These are phyloP conservation scores for Bisporella sp. DNA, from an alignment of 2,329 filamentous ascomycete species.

Conservation along the genomic window DNA sequence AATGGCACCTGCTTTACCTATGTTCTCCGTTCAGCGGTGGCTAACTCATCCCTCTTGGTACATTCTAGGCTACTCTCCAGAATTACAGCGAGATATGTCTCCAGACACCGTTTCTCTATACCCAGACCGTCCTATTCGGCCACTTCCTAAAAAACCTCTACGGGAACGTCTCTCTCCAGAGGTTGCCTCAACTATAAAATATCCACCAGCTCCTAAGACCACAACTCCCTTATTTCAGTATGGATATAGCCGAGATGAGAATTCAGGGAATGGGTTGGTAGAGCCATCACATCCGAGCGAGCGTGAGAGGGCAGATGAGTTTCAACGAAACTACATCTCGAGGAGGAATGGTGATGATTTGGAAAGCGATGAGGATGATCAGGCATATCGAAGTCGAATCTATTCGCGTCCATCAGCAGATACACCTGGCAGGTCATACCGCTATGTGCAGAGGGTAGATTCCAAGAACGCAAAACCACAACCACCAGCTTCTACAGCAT, in stretches of 20 bases:
- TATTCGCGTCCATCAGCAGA: conserved; percentile 42
- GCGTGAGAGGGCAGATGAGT: conserved; percentile 23
- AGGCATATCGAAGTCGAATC: conserved; percentile 27
- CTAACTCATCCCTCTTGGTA: conserved; percentile 1
- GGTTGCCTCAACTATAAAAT: conserved; percentile 73
- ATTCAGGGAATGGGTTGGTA: conserved; percentile 16
- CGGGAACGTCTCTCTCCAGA: conserved; percentile 83
- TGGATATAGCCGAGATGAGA: conserved; percentile 36
- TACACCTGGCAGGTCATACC: conserved; percentile 35
- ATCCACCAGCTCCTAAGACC: conserved; percentile 67
- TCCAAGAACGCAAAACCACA: conserved; percentile 41
- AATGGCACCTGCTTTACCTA: not conserved
- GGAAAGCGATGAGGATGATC: conserved; percentile 54
- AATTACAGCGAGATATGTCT: conserved; percentile 44
- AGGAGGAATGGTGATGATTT: conserved; percentile 48
- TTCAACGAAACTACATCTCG: conserved; percentile 28
- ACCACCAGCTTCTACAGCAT: conserved; percentile 60
- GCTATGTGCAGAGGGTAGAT: conserved; percentile 38
- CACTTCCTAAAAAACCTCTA: conserved; percentile 80
- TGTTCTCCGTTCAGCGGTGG: not conserved
- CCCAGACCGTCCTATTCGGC: conserved; percentile 86
- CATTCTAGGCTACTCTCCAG: conserved; percentile 23
- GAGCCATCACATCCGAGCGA: conserved; percentile 24
- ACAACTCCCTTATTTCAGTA: conserved; percentile 72
- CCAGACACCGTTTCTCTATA: conserved; percentile 75